These are phyloP conservation scores for Pseudocercospora eumusae DNA, from an alignment of 2,329 filamentous ascomycete genomes.

Conservation along the genomic window DNA sequence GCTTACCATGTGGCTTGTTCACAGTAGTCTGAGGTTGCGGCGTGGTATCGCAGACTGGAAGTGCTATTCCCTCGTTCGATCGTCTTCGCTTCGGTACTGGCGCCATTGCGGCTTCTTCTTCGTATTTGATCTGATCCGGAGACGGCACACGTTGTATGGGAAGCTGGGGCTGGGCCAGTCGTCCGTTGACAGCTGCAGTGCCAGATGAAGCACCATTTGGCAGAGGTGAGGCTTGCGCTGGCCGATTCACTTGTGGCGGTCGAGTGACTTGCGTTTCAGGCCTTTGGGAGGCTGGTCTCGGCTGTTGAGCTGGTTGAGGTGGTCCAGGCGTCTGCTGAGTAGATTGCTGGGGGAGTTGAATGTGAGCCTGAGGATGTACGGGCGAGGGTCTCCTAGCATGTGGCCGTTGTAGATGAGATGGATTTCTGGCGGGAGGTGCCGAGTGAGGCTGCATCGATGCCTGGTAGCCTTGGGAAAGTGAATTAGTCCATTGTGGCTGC, in stretches of 20 bases:
- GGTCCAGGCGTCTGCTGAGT: not conserved
- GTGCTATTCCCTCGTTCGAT: slow-evolving; percentile 35
- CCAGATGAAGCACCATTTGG: not conserved
- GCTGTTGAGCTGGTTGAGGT: not conserved
- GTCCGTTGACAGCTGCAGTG: slow-evolving; percentile 9
- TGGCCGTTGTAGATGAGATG: slow-evolving; percentile 10
- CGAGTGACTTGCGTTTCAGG: not conserved
- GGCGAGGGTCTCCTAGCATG: slow-evolving; percentile 9
- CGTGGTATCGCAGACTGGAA: slow-evolving; percentile 24
- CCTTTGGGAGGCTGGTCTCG: not conserved
- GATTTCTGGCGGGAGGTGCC: not conserved
- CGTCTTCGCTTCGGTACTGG: slow-evolving; percentile 34
- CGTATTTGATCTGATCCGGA: slow-evolving; percentile 8
- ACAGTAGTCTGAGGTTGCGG: slow-evolving; percentile 6
- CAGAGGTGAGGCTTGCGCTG: not conserved
- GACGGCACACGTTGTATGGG: slow-evolving; percentile 15
- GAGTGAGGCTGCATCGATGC: slow-evolving; percentile 1
- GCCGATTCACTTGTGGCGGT: not conserved
- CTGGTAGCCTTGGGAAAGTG: slow-evolving; percentile 6
- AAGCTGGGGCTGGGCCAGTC: slow-evolving; percentile 28
- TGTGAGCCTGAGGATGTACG: not conserved
- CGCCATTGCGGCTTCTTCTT: slow-evolving; percentile 19
- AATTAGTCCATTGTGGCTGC: slow-evolving; percentile 13
- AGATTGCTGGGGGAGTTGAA: not conserved
- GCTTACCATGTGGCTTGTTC: slow-evolving; percentile 10